Evolutionary conservation across 768 basidiomycete genomes (phyloP).

Genomic region (Rhodotorula taiwanensis): DNA sequence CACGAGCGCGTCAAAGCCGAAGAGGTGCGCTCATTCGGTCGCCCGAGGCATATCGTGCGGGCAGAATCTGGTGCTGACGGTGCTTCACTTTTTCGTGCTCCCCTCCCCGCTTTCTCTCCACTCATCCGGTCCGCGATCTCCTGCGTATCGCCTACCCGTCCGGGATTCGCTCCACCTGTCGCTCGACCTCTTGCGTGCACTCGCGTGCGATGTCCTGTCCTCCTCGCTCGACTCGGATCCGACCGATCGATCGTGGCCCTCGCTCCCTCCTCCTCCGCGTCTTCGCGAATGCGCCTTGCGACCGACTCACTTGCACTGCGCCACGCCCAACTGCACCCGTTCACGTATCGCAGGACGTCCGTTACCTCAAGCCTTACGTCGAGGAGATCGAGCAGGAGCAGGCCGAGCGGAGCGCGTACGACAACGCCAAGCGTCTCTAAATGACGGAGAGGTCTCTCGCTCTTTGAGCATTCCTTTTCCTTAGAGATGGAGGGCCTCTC

Average conservation of each 20-base stretch:
- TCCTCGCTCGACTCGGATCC: too few species aligned
- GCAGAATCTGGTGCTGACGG: neutral
- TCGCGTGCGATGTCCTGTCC: too few species aligned
- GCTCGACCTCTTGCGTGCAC: neutral
- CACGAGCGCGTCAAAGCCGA: constrained; percentile 67
- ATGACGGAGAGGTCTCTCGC: too few species aligned
- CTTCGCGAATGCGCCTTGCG: too few species aligned
- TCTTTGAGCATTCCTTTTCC: too few species aligned
- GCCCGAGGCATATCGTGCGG: neutral
- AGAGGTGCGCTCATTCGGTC: constrained; percentile 55
- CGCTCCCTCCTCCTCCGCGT: too few species aligned
- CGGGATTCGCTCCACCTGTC: neutral
- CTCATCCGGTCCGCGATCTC: too few species aligned
- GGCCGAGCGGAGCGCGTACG: constrained; percentile 70
- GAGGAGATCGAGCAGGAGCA: constrained; percentile 66
- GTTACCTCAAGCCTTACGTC: constrained; percentile 79
- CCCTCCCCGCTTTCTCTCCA: neutral
- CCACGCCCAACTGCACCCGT: neutral
- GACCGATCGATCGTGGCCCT: too few species aligned
- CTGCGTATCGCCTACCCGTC: neutral
- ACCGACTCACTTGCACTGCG: too few species aligned
- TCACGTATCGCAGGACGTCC: constrained; percentile 67
- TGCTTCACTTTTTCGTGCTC: neutral
- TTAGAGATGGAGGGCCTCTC: too few species aligned
- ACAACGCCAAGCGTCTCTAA: constrained; percentile 48